These are phyloP conservation scores for Penicillium angulare DNA, from an alignment of 495 filamentous ascomycete genomes.

Conservation along the genomic window DNA sequence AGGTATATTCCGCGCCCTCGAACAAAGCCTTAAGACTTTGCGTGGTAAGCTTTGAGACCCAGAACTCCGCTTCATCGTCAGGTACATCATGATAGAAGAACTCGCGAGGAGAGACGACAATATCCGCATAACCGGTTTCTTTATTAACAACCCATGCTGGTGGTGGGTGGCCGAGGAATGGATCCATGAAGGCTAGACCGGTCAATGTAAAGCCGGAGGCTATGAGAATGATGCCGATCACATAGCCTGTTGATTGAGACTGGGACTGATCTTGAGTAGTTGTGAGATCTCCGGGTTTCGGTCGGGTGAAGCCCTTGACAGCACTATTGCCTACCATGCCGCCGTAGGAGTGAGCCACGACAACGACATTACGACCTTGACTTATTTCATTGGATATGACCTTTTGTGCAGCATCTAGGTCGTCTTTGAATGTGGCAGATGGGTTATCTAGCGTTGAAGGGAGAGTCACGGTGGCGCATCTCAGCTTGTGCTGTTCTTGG, in stretches of 20 bases:
- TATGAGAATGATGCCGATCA: slow-evolving; percentile 45
- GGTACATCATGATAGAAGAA: slow-evolving; percentile 37
- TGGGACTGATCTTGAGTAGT: slow-evolving; percentile 10
- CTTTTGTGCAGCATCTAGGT: slow-evolving; percentile 31
- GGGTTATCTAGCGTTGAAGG: slow-evolving; percentile 37
- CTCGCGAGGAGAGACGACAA: slow-evolving; percentile 26
- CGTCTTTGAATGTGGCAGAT: slow-evolving; percentile 35
- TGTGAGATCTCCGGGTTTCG: not conserved
- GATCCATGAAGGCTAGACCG: slow-evolving; percentile 29
- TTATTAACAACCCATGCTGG: slow-evolving; percentile 25
- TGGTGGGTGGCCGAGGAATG: slow-evolving; percentile 27
- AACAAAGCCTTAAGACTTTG: slow-evolving; percentile 33
- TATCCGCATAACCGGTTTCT: slow-evolving; percentile 24
- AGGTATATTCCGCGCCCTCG: slow-evolving; percentile 28
- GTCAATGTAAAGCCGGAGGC: slow-evolving; percentile 29
- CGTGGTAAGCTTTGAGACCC: slow-evolving; percentile 25
- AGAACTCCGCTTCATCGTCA: slow-evolving; percentile 18
- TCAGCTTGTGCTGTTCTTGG: slow-evolving; percentile 17
- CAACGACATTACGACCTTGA: slow-evolving; percentile 39
- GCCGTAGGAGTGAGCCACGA: slow-evolving; percentile 54
- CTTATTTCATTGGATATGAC: slow-evolving; percentile 35
- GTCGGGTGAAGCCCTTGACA: slow-evolving; percentile 40
- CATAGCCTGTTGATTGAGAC: slow-evolving; percentile 25
- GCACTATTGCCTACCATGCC: slow-evolving; percentile 48
- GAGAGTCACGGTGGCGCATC: slow-evolving; percentile 32